Evolutionary conservation across 164 flowering plant genomes (phyloP).

Genomic region (Liriodendron chinense): DNA sequence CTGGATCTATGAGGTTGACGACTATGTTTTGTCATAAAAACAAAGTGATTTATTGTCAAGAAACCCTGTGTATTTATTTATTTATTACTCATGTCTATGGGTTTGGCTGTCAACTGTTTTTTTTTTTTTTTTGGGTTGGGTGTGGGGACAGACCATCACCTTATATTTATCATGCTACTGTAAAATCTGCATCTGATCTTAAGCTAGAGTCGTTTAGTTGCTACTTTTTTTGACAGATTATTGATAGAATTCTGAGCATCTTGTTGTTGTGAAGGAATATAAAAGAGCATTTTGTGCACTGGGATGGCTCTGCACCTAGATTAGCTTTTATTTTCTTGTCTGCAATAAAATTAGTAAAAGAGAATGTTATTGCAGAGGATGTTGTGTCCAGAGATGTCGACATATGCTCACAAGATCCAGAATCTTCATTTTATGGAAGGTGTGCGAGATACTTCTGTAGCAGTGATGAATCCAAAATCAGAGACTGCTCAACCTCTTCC

Average conservation of each 20-base stretch:
- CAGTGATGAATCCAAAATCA: slow-evolving; percentile 16
- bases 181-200: no score
- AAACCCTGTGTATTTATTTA: no score
- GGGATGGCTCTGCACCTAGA: not conserved
- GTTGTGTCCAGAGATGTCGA: slow-evolving; percentile 44
- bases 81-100: no score
- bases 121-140: no score
- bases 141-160: no score
- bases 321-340: not conserved
- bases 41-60: no score
- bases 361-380: slow-evolving; percentile 42
- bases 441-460: slow-evolving; percentile 22
- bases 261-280: not conserved
- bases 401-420: slow-evolving; percentile 27
- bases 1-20: no score
- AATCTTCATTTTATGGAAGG: slow-evolving; percentile 22
- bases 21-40: no score
- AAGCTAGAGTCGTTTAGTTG: not conserved
- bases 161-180: no score
- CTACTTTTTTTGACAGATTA: not conserved
- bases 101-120: no score
- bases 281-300: not conserved
- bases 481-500: slow-evolving; percentile 26
- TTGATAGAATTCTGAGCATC: not conserved
- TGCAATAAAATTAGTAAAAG: not conserved